Conservation (phyloP, 306 rosid species). For the Acacia confusa region DNA sequence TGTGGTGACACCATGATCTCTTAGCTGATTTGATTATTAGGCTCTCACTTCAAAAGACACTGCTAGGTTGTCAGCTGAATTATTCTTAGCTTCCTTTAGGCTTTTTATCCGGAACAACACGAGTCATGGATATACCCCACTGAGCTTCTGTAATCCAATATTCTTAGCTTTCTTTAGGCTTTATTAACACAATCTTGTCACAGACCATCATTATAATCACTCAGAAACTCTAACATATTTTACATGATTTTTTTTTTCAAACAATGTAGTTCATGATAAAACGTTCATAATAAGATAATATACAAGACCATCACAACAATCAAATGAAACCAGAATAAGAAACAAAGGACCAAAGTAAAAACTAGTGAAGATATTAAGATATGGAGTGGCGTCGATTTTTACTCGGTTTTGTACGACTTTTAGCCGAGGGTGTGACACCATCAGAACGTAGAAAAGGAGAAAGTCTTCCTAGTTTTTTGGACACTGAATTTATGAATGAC, state of each 20-base stretch:
- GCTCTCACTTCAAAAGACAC: constrained; percentile 43
- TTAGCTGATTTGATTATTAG: constrained; percentile 40
- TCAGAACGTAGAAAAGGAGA: constrained; percentile 60
- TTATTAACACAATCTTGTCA: constrained; percentile 17
- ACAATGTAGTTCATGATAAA: constrained; percentile 19
- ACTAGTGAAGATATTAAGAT: constrained; percentile 46
- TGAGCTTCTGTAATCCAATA: constrained; percentile 33
- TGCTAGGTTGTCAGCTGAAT: constrained; percentile 52
- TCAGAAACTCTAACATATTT: background rate
- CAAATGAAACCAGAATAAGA: constrained; percentile 10
- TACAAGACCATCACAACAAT: constrained; percentile 31
- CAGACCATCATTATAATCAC: constrained; percentile 19
- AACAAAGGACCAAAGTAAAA: constrained; percentile 24
- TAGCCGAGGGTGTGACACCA: constrained; percentile 33
- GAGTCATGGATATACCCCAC: constrained; percentile 55
- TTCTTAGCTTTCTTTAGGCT: constrained; percentile 10
- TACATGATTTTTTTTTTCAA: constrained; percentile 4
- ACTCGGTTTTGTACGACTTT: constrained; percentile 43
- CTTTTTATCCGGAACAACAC: constrained; percentile 43
- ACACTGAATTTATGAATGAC: constrained; percentile 70
- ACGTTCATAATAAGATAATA: constrained; percentile 23
- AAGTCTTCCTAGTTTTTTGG: constrained; percentile 69
- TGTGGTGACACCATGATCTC: constrained; percentile 37
- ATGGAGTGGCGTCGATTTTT: constrained; percentile 82
- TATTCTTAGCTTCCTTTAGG: constrained; percentile 40